phyloP scores from a whole-genome alignment of 2,329 filamentous ascomycete genomes.

The Sporothrix variecibatus region DNA sequence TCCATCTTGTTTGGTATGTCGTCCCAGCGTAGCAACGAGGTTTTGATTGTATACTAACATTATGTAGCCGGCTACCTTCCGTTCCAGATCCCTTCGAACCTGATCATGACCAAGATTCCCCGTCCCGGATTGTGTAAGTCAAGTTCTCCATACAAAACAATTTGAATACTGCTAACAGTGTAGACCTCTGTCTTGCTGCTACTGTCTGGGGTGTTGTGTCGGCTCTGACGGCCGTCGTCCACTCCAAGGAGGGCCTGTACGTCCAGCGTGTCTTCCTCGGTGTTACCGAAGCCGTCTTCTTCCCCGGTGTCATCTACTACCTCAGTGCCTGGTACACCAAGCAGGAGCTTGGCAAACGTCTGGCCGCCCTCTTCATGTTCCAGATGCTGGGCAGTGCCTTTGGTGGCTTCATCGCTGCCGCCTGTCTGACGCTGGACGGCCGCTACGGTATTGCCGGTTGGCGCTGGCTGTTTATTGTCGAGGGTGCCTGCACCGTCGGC shows the following conservation, averaged over 20 bases:
- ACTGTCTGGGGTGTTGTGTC: conserved; percentile 26
- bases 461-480: conserved; percentile 52
- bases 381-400: conserved; percentile 28
- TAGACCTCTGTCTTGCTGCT: conserved; percentile 23
- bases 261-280: conserved; percentile 29
- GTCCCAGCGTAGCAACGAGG: not conserved
- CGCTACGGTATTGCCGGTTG: conserved; percentile 48
- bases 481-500: conserved; percentile 60
- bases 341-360: conserved; percentile 26
- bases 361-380: conserved; percentile 18
- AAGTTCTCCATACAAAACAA: not conserved
- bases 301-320: conserved; percentile 16
- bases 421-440: conserved; percentile 56
- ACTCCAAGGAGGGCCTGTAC: conserved; percentile 26
- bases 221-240: not conserved
- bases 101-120: conserved; percentile 36
- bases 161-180: not conserved
- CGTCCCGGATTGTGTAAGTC: conserved; percentile 24
- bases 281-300: conserved; percentile 21
- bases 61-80: conserved; percentile 58
- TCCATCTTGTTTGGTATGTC: conserved; percentile 56
- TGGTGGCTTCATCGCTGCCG: conserved; percentile 51
- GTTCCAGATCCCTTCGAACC: conserved; percentile 62
- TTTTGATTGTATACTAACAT: not conserved
- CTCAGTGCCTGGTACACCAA: conserved; percentile 26